phyloP scores from a whole-genome alignment of 805 yeast species.

The Myxozyma vanderwaltii region DNA sequence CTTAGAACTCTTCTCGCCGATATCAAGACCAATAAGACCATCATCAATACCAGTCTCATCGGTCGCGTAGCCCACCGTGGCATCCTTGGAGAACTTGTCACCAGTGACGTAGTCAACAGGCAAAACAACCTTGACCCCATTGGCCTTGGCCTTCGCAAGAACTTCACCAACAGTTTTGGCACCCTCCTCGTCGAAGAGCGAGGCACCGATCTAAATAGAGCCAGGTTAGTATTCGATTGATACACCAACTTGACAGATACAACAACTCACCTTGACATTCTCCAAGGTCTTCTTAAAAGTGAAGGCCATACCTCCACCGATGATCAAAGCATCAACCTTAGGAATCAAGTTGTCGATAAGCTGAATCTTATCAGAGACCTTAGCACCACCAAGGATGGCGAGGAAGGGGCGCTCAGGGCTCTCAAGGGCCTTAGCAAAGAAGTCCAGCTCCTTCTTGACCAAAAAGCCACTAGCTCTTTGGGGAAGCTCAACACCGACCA shows the following conservation, averaged over 20 bases:
- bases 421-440: slow-evolving; percentile 98
- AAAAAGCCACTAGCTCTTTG: slow-evolving; percentile 99
- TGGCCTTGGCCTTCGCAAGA: slow-evolving; percentile 93
- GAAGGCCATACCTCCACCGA: slow-evolving; percentile 99
- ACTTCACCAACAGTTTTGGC: slow-evolving; percentile 91
- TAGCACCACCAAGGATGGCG: slow-evolving; percentile 99
- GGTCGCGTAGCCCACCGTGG: slow-evolving; percentile 79
- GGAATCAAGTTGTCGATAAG: slow-evolving; percentile 90
- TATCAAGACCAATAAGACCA: slow-evolving; percentile 93
- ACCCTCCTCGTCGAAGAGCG: slow-evolving; percentile 91
- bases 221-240: background rate
- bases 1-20: slow-evolving; percentile 85
- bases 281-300: slow-evolving; percentile 94
- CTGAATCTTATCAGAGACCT: slow-evolving; percentile 98
- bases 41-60: slow-evolving; percentile 92
- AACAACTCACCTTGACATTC: slow-evolving; percentile 53
- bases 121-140: slow-evolving; percentile 88
- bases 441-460: slow-evolving; percentile 94
- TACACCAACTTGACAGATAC: background rate
- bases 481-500: slow-evolving; percentile 95
- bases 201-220: slow-evolving; percentile 66
- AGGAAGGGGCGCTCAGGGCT: slow-evolving; percentile 97
- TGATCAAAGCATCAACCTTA: slow-evolving; percentile 90
- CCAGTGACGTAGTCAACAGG: slow-evolving; percentile 97
- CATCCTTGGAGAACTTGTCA: slow-evolving; percentile 90